Evolutionary conservation across 2,329 filamentous ascomycete genomes (phyloP).

Genomic region (Chrysoporthe puriensis): DNA sequence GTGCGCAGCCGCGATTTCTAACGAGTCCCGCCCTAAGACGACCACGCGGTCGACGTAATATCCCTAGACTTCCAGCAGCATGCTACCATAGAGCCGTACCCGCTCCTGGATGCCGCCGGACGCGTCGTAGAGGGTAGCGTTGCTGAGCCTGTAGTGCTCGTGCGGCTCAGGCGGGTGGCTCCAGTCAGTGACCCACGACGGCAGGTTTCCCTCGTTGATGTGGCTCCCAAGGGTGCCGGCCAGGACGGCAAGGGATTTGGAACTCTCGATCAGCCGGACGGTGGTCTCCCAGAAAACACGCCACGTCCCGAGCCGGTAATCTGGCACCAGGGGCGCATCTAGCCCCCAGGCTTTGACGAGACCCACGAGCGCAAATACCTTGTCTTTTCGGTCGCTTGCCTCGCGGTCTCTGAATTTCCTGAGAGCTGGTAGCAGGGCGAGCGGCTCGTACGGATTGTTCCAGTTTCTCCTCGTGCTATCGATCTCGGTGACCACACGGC

Average conservation of each 20-base stretch:
- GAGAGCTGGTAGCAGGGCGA: conserved; percentile 6
- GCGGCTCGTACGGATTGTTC: not conserved
- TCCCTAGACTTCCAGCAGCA: conserved; percentile 10
- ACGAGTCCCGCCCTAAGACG: not conserved
- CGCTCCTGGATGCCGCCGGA: conserved; percentile 18
- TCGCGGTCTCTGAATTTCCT: conserved; percentile 13
- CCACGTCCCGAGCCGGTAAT: conserved; percentile 5
- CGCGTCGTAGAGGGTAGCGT: not conserved
- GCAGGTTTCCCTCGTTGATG: not conserved
- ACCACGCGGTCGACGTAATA: not conserved
- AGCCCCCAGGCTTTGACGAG: conserved; percentile 14
- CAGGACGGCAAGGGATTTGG: not conserved
- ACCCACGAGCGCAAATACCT: conserved; percentile 11
- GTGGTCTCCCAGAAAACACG: conserved; percentile 14
- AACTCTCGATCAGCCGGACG: conserved; percentile 5
- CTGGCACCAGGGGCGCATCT: not conserved
- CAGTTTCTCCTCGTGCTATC: conserved; percentile 8
- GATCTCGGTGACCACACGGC: conserved; percentile 13
- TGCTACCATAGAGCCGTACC: not conserved
- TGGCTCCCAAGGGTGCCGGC: not conserved
- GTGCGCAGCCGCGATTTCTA: not conserved
- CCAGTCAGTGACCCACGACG: conserved; percentile 19
- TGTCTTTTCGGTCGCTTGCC: conserved; percentile 14
- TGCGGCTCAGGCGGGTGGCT: conserved; percentile 9
- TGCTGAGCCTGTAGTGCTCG: conserved; percentile 9